phyloP scores from a whole-genome alignment of 1,284 basidiomycete species.

The Pseudozyma sp. region DNA sequence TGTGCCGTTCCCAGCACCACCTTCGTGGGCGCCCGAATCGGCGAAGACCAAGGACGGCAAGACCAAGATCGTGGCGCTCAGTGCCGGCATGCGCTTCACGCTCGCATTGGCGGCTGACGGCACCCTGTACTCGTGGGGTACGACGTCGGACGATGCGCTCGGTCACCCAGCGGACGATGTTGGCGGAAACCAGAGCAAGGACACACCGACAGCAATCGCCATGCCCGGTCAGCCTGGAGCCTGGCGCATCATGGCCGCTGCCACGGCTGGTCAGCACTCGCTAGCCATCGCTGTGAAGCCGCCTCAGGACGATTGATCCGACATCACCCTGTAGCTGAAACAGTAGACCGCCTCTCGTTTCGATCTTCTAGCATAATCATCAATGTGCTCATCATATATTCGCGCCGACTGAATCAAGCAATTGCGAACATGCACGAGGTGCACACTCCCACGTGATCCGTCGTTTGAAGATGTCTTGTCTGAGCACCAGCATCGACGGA shows the following conservation, averaged over 20 bases:
- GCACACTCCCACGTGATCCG: no score
- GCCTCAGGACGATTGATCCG: slow-evolving; percentile 46
- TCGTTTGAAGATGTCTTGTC: no score
- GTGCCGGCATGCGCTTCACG: slow-evolving; percentile 83
- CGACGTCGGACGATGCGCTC: slow-evolving; percentile 75
- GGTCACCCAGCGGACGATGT: slow-evolving; percentile 67
- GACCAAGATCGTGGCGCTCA: slow-evolving; percentile 80
- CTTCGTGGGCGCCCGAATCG: slow-evolving; percentile 60
- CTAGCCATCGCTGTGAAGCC: slow-evolving; percentile 68
- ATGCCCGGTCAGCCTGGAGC: slow-evolving; percentile 70
- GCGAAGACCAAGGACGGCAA: slow-evolving; percentile 65
- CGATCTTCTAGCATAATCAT: background rate
- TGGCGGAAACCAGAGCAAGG: slow-evolving; percentile 69
- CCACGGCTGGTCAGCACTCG: slow-evolving; percentile 72
- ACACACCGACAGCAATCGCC: slow-evolving; percentile 78
- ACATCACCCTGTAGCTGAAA: background rate
- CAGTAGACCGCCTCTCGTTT: background rate
- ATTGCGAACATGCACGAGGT: no score
- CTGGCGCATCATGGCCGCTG: slow-evolving; percentile 69
- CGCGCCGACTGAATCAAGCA: no score
- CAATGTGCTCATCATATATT: background rate
- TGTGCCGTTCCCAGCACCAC: slow-evolving; percentile 69
- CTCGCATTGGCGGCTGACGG: slow-evolving; percentile 82
- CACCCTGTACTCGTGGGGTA: slow-evolving; percentile 86
- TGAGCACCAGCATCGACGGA: no score